A percentile compares a stretch with the other conserved stretches of the same genome.
These are phyloP conservation scores for Vickermania ingenoplastis DNA, from an alignment of 208 protist genomes.

Conservation along the genomic window DNA sequence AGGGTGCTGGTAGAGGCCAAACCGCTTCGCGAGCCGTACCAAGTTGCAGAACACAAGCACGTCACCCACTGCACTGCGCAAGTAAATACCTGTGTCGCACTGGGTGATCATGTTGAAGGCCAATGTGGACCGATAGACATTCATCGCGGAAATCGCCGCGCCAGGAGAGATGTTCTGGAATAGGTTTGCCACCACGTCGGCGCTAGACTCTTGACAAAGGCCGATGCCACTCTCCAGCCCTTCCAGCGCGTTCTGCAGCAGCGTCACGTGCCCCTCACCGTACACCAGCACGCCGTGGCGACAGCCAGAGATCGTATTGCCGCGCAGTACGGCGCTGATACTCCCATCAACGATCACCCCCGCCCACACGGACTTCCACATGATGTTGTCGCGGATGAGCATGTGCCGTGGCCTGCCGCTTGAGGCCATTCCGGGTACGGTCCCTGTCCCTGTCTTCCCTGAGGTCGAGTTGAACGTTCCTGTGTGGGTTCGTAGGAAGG, in stretches of 20 bases:
- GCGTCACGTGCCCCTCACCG: neutral
- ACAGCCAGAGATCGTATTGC: slow-evolving; percentile 4
- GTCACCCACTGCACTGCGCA: neutral
- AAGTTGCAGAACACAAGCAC: neutral
- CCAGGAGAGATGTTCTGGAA: slow-evolving; percentile 1
- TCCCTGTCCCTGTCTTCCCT: neutral
- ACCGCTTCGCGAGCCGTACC: neutral
- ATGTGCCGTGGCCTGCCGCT: neutral
- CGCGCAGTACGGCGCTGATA: slow-evolving; percentile 6
- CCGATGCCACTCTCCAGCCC: neutral
- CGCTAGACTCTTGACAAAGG: neutral
- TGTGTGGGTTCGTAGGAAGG: neutral
- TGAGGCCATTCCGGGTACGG: neutral
- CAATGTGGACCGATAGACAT: neutral
- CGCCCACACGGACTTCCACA: slow-evolving; percentile 4
- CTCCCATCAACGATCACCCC: slow-evolving; percentile 16
- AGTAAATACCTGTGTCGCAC: neutral
- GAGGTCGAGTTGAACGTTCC: neutral
- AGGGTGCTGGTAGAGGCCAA: neutral
- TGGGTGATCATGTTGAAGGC: neutral
- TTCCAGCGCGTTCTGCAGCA: neutral
- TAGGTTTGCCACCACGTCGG: neutral
- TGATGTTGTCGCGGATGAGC: slow-evolving; percentile 16
- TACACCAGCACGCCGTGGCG: neutral
- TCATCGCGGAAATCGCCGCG: neutral